These are phyloP conservation scores for Nemophila menziesii DNA, from an alignment of 257 asterid species.

Conservation along the genomic window DNA sequence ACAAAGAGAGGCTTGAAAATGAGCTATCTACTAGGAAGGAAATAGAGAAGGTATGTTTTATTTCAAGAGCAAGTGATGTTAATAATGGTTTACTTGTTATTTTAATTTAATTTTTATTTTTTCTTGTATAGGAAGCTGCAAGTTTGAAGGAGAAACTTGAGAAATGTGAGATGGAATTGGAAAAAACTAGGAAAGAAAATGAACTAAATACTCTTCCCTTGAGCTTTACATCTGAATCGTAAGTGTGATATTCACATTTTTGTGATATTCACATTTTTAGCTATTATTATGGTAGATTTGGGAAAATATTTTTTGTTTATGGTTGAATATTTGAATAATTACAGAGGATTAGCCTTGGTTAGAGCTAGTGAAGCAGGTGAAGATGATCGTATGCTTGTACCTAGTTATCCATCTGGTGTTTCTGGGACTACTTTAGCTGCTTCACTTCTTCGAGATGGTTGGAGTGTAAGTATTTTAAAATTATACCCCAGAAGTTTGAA, in stretches of 20 bases:
- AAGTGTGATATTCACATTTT: conserved; percentile 20
- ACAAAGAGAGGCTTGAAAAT: conserved; percentile 65
- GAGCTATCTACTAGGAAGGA: conserved; percentile 54
- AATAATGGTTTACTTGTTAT: background rate
- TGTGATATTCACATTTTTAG: background rate
- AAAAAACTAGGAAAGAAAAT: conserved; percentile 39
- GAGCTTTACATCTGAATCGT: conserved; percentile 40
- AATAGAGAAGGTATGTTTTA: conserved; percentile 44
- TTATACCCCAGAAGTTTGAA: background rate
- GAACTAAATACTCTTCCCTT: conserved; percentile 39
- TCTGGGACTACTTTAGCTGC: conserved; percentile 97
- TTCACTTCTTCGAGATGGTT: conserved; percentile 93
- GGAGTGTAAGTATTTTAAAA: conserved; percentile 57
- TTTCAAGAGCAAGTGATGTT: background rate
- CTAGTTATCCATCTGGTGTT: conserved; percentile 65
- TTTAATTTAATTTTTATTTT: too few relatives aligned
- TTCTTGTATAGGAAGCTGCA: conserved; percentile 37
- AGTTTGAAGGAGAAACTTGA: conserved; percentile 51
- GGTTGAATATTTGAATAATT: background rate
- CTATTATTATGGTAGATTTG: background rate
- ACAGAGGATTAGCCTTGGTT: conserved; percentile 31
- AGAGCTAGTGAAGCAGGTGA: conserved; percentile 28
- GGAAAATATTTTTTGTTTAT: background rate
- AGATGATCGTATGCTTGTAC: conserved; percentile 58
- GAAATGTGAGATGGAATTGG: conserved; percentile 39